Evolutionary conservation across 257 asterid genomes (phyloP), one percentile per base, ranked within the genome.

Genomic region (Buddleja alternifolia): DNA sequence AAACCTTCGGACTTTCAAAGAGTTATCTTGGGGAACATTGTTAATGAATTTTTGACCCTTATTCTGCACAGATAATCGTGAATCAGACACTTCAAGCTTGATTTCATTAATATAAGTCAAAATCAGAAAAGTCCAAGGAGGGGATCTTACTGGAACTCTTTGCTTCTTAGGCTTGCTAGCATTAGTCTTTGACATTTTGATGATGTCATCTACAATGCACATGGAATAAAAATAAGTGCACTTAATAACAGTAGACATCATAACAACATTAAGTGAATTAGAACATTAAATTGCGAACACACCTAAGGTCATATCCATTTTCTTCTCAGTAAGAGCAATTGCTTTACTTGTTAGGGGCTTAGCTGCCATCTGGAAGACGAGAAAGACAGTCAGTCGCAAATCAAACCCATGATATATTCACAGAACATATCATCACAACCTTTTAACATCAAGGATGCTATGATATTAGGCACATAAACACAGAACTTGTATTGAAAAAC

Each of bases 251-350:
- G 15, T 7, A 45, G 9, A 12, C 4, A 3, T 41, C 12, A 14
- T 9, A 5, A 5, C 55, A 46, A 50, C n/a, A n/a, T n/a, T 15
- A 56, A 59, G 21, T 11, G 25, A 39, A 52, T 15, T 32, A 46
- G 1, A 39, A 57, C 34, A 51, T 4, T 4, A 2, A 0, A 42
- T 14, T 58, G n/a, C 19, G 47, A 23, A 64, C 78, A 10, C 51
- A 85, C 91, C 91, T 79, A 85, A 67, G 14, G 83, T 64, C 90
- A 85, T 82, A 47, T 74, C 83, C 84, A 85, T 85, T 76, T 85
- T 85, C 77, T 85, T 85, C 84, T 85, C 90, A n/a, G 91, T 82
- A 53, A 78, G 75, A 12, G 88, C 91, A 78, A 85, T 69, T 36
- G 83, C 78, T 77, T 82, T 85, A 20, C 19, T 69, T 0, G 80